phyloP scores from a whole-genome alignment of 805 yeast genomes.

The Starmerella bacillaris region DNA sequence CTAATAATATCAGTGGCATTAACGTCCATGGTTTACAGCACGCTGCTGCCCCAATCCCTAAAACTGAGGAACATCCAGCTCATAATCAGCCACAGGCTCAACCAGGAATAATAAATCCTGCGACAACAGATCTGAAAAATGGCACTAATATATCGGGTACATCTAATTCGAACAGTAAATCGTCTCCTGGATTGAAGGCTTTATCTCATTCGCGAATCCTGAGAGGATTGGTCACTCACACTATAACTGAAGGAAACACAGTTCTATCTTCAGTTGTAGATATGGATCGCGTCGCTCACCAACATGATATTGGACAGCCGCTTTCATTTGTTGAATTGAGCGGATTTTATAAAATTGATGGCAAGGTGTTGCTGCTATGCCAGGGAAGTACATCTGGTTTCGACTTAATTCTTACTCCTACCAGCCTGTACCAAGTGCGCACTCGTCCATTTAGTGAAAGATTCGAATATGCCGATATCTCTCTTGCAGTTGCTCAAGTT shows the following conservation, averaged over 20 bases:
- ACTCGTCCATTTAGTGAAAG: conserved; percentile 67
- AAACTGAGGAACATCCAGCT: background rate
- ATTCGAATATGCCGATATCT: conserved; percentile 44
- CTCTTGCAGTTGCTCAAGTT: conserved; percentile 45
- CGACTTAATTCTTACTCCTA: conserved; percentile 66
- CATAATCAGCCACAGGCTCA: background rate
- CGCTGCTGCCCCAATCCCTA: background rate
- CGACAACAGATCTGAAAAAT: no score
- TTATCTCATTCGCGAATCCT: background rate
- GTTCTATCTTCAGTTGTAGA: conserved; percentile 45
- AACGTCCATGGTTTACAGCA: background rate
- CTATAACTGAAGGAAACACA: background rate
- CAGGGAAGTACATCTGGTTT: conserved; percentile 55
- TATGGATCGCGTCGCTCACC: conserved; percentile 57
- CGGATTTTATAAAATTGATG: conserved; percentile 42
- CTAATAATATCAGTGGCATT: background rate
- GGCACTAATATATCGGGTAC: no score
- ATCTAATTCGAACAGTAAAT: no score
- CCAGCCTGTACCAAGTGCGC: conserved; percentile 58
- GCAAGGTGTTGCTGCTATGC: conserved; percentile 46
- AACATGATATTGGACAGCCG: conserved; percentile 31
- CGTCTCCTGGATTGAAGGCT: no score
- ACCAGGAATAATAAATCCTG: no score
- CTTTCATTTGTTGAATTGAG: conserved; percentile 17
- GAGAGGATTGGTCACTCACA: background rate